Base-by-base conservation (phyloP, 306 rosid species). In the Sphenostylis stenocarpa region DNA sequence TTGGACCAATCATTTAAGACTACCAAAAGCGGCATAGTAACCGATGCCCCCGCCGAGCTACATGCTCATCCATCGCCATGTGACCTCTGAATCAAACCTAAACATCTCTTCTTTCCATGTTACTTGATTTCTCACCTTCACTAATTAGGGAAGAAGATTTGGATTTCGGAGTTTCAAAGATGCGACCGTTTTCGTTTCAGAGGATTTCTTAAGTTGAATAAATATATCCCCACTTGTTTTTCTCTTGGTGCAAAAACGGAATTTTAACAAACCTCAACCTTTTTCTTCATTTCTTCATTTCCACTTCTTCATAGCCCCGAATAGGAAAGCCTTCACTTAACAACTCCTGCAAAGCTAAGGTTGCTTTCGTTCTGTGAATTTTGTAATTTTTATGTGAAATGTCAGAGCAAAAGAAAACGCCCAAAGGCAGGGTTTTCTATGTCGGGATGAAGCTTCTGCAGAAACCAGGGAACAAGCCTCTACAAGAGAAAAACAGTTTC, bases 391-490 rank as follows among this genome's bases (percentile, higher is more conserved):
- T 80, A 86, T 85, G 87, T 88, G 92, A 64, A 73, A 83, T 86
- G 95, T 63, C 4, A 77, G 89, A 90, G 53, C 82, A 72, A 45
- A 81, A 84, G 47, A 78, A 36, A 77, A 33, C 81, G 84, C 72
- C 88, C 15, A 81, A 81, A n/a, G 84, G 57, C 68, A 75, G 84
- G 78, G 97, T 92, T 2, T 87, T 91, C 81, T 91, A 92, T 78
- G 90, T 92, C 3, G 88, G 72, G 68, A 96, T 96, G 99, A 96
- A 87, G 84, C 88, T 96, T 78, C 81, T 83, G 6, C 87, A 79
- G 57, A 95, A 88, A 80, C 81, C 88, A 66, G 86, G 82, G 15
- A 41, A 41, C 38, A 86, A 96, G 29, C 44, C 73, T 38, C 83
- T 63, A 6, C 91, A 87, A 67, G 93, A 92, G 20, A 86, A 86